Base-by-base conservation (phyloP, 305 asterid species). In the Rubia balearica region DNA sequence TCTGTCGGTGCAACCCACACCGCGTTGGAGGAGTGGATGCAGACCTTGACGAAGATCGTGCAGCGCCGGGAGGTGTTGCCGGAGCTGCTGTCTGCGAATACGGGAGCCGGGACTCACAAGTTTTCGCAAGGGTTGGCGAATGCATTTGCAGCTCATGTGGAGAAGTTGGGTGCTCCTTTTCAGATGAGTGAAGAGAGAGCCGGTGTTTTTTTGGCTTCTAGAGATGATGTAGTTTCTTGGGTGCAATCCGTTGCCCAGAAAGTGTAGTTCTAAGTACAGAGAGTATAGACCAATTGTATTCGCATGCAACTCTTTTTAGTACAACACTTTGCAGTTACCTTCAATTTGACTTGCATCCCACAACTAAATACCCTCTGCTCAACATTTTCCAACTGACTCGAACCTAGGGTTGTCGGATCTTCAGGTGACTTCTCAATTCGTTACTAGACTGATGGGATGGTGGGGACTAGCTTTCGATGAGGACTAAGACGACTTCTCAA, bases 21-120 rank as follows among this genome's bases (percentile, higher is more conserved):
- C 14, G 97, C 98, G 7, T 82, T 94, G 17, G 97, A 94, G 77
- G 99, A 91, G 68, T 94, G 99, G 97, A 83, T 89, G 96, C 74
- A 78, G 17, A 83, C 88, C 14, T 46, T 94, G 17, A 88, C 87
- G 7, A 87, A 77, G 68, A 87, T 83, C 0, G 88, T 91, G 53
- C 83, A 76, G 64, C 85, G 89, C 3, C 77, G 81, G 27, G 98
- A 88, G 77, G 75, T 67, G 0, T 78, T 94, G 84, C 97, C 99
- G 0, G 91, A 88, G 3, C 41, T 91, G 74, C 82, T 91, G 62
- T 83, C 93, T 0, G 98, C 98, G 1, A 84, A 73, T 76, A 88
- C 98, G 0, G 99, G 99, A 33, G 80, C 95, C 0, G 99, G 99
- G 13, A 86, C 90, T 46, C 97, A 91, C 70, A 89, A 82, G 88